Evolutionary conservation across 2,329 filamentous ascomycete species (phyloP).

Genomic region (Berkeleyomyces rouxiae): DNA sequence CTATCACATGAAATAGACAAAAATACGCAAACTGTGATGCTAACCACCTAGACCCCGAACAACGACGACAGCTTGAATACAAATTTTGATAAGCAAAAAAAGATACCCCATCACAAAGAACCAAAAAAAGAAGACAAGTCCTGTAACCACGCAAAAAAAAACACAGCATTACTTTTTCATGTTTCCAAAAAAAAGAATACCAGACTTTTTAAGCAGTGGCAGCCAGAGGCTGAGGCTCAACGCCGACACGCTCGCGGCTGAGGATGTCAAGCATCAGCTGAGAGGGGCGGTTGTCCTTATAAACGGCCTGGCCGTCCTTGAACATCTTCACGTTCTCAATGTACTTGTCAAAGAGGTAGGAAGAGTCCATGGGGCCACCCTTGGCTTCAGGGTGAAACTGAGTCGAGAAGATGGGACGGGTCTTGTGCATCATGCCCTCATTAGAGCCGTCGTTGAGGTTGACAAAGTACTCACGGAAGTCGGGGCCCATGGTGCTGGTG

Average conservation of each 20-base stretch:
- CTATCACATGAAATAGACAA: conserved; percentile 8
- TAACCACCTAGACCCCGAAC: neutral
- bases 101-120: neutral
- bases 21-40: conserved; percentile 1
- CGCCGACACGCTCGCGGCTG: conserved; percentile 86
- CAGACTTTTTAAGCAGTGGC: conserved; percentile 24
- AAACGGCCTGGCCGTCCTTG: conserved; percentile 65
- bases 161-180: neutral
- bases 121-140: conserved; percentile 5
- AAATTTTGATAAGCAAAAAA: neutral
- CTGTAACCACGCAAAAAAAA: neutral
- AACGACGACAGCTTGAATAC: neutral
- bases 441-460: conserved; percentile 97
- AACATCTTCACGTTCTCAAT: conserved; percentile 75
- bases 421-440: conserved; percentile 93
- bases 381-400: conserved; percentile 99
- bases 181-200: neutral
- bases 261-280: conserved; percentile 81
- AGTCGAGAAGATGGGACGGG: conserved; percentile 90
- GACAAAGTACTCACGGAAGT: conserved; percentile 97
- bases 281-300: conserved; percentile 74
- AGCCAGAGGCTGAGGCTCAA: conserved; percentile 49
- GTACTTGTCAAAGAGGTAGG: conserved; percentile 94
- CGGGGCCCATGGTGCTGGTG: conserved; percentile 57
- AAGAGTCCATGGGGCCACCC: conserved; percentile 87